Evolutionary conservation across 2,329 filamentous ascomycete genomes (phyloP).

Genomic region (Exophiala sp.): DNA sequence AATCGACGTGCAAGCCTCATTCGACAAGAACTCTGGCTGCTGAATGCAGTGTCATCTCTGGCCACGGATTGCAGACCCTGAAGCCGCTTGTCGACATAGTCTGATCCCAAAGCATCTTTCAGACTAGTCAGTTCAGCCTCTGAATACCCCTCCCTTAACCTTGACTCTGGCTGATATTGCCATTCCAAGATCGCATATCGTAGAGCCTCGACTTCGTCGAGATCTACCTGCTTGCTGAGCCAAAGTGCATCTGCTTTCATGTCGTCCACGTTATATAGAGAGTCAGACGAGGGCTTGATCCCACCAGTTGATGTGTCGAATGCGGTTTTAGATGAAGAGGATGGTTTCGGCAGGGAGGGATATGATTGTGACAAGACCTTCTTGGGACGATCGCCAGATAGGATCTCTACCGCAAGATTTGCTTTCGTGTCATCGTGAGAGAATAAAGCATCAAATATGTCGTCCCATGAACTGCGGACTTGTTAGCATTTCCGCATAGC

Average conservation of each 20-base stretch:
- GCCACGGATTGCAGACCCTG: conserved; percentile 30
- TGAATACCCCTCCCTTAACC: conserved; percentile 68
- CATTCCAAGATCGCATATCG: conserved; percentile 78
- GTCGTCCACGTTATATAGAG: conserved; percentile 68
- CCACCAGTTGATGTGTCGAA: conserved; percentile 85
- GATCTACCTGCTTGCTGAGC: conserved; percentile 72
- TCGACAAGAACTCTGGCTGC: conserved; percentile 60
- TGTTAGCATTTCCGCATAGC: conserved; percentile 5
- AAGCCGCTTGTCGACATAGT: conserved; percentile 58
- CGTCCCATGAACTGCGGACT: conserved; percentile 23
- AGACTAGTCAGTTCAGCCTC: conserved; percentile 74
- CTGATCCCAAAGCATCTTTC: conserved; percentile 66
- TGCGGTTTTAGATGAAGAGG: conserved; percentile 54
- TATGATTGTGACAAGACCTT: conserved; percentile 14
- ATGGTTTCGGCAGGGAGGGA: conserved; percentile 14
- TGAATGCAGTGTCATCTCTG: conserved; percentile 47
- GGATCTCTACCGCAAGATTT: conserved; percentile 9
- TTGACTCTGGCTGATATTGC: conserved; percentile 71
- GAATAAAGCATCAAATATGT: conserved; percentile 19
- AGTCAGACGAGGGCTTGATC: conserved; percentile 65
- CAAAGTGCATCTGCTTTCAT: conserved; percentile 83
- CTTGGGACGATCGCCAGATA: conserved; percentile 16
- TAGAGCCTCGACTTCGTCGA: conserved; percentile 79
- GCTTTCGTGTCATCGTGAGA: conserved; percentile 16
- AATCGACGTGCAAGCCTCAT: conserved; percentile 68